phyloP scores from a whole-genome alignment of 495 filamentous ascomycete genomes.

The Neurospora intermedia region DNA sequence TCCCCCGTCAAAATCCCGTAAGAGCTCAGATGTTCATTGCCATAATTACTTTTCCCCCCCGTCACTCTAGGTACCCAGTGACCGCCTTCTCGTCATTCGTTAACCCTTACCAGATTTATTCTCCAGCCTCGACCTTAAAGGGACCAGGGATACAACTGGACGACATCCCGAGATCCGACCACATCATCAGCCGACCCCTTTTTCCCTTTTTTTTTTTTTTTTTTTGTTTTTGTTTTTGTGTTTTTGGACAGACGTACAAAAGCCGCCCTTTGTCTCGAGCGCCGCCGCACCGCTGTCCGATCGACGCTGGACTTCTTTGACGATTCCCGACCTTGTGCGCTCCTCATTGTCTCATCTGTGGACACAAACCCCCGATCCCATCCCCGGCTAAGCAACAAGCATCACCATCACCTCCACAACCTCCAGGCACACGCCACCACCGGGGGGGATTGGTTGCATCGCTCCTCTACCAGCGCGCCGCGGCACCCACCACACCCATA shows the following conservation, averaged over 20 bases:
- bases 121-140: neutral
- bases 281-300: neutral
- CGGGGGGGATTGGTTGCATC: neutral
- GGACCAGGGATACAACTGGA: neutral
- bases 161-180: neutral
- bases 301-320: neutral
- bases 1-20: neutral
- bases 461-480: neutral
- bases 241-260: neutral
- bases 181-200: neutral
- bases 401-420: neutral
- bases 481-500: neutral
- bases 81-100: neutral
- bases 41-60: neutral
- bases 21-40: neutral
- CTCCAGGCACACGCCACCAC: neutral
- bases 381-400: neutral
- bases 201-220: neutral
- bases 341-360: neutral
- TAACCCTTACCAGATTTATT: neutral
- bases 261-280: neutral
- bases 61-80: neutral
- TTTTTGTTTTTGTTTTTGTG: neutral
- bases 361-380: neutral
- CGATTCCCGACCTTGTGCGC: neutral